Base-by-base conservation (phyloP, 73 alveolate species). In the Breviolum minutum region DNA sequence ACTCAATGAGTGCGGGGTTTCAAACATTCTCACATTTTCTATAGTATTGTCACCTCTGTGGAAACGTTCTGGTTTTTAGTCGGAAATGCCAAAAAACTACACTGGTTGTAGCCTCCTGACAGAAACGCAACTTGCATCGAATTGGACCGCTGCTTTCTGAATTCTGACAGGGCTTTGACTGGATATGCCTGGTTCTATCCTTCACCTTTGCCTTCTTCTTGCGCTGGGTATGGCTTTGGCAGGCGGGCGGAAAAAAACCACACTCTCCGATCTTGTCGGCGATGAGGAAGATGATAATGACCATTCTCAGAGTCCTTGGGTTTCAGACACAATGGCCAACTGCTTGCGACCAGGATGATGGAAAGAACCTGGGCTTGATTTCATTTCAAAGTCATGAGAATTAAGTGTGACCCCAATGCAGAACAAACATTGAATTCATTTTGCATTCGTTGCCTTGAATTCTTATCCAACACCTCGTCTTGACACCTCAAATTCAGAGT, bases 161-260 rank as follows among this genome's bases (percentile, higher is more conserved):
- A 14, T 22, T 14, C n/a, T 14, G n/a, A 26, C 85, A 88, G 95
- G 63, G 71, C 95, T 88, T 88, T 40, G 95, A 88, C 69, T 88
- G 95, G 95, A 70, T 32, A n/a, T 70, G 82, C n/a, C 54, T 88
- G 63, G 95, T 61, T 40, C 85, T 88, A 29, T 32, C 85, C 63
- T 63, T 88, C 48, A 30, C 60, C 30, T 40, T 27, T 26, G 95
- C 95, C 85, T 30, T 64, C 40, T 7, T 88, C 84, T 29, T 88
- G 82, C 82, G 95, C 17, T 70, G 63, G 63, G 60, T 17, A n/a
- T 88, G 84, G 70, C 95, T 88, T 22, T 88, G 95, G 95, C 95
- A 88, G 95, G 95, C 32, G 66, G 13, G 7, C 29, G 87, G 74
- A 17, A 14, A 68, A 32, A 22, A 9, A 32, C 83, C 16, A 7